Evolutionary conservation across 148 eudicot species (phyloP).

Genomic region (Heliamphora exappendiculata): DNA sequence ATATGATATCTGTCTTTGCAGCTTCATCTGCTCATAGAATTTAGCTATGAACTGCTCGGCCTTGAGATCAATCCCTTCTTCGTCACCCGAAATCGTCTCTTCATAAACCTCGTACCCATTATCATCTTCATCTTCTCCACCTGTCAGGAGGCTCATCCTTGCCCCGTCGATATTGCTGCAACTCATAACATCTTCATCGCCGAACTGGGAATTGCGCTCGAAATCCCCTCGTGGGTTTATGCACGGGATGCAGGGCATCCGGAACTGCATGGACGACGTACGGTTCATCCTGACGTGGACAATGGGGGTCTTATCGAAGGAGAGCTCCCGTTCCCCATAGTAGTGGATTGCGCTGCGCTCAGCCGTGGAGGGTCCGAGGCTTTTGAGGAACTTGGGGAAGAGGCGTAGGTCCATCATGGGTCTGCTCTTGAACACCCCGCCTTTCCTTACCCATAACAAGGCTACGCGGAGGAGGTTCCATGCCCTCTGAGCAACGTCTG

Average conservation of each 20-base stretch:
- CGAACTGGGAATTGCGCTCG: conserved; percentile 45
- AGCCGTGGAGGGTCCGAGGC: conserved; percentile 15
- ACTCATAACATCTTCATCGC: conserved; percentile 16
- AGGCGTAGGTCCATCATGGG: conserved; percentile 33
- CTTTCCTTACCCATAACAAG: conserved; percentile 70
- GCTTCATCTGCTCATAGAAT: conserved; percentile 65
- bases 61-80: conserved; percentile 56
- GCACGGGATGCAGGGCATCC: conserved; percentile 61
- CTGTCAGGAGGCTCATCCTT: conserved; percentile 28
- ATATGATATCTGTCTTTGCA: conserved; percentile 68
- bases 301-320: conserved; percentile 74
- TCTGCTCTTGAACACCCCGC: conserved; percentile 42
- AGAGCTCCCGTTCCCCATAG: conserved; percentile 66
- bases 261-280: conserved; percentile 51
- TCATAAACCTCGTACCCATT: conserved; percentile 7
- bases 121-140: conserved; percentile 9
- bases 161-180: conserved; percentile 12
- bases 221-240: conserved; percentile 51
- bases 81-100: conserved; percentile 16
- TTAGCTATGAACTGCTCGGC: conserved; percentile 77
- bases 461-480: conserved; percentile 64
- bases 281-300: conserved; percentile 56
- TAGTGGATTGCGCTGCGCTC: conserved; percentile 20
- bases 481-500: conserved; percentile 34
- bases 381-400: conserved; percentile 37